phyloP scores from a whole-genome alignment of 2,329 filamentous ascomycete genomes.

The Claviceps sp. region DNA sequence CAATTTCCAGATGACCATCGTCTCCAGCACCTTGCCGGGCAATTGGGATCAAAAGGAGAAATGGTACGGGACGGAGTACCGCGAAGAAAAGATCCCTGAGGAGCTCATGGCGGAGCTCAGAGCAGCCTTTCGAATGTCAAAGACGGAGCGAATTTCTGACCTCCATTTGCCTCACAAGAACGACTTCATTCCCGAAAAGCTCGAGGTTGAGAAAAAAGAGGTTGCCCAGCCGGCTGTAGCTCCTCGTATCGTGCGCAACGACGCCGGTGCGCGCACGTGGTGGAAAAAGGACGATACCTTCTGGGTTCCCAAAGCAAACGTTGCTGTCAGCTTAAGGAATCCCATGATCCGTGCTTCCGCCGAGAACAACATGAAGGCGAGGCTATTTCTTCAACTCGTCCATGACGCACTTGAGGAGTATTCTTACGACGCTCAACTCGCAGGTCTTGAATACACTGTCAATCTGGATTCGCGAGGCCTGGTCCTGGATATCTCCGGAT shows the following conservation, averaged over 20 bases:
- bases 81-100: conserved; percentile 61
- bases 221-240: conserved; percentile 59
- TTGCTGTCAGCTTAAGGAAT: conserved; percentile 68
- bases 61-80: conserved; percentile 97
- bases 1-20: conserved; percentile 74
- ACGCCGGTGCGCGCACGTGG: conserved; percentile 71
- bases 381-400: conserved; percentile 73
- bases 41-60: conserved; percentile 81
- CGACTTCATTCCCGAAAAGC: conserved; percentile 84
- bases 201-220: conserved; percentile 92
- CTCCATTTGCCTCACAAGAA: conserved; percentile 86
- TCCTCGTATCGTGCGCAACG: conserved; percentile 76
- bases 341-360: conserved; percentile 69
- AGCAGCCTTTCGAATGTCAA: conserved; percentile 44
- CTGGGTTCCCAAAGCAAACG: conserved; percentile 90
- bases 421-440: conserved; percentile 88
- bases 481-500: conserved; percentile 69
- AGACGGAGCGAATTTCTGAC: conserved; percentile 48
- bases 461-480: conserved; percentile 58
- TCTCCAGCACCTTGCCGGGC: conserved; percentile 73
- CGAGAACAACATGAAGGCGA: conserved; percentile 62
- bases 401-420: conserved; percentile 84
- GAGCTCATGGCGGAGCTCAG: conserved; percentile 62
- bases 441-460: conserved; percentile 76
- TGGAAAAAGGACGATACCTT: conserved; percentile 98